Base-by-base conservation (phyloP, 805 yeast genomes). In the Jamesozyma gamospora region DNA sequence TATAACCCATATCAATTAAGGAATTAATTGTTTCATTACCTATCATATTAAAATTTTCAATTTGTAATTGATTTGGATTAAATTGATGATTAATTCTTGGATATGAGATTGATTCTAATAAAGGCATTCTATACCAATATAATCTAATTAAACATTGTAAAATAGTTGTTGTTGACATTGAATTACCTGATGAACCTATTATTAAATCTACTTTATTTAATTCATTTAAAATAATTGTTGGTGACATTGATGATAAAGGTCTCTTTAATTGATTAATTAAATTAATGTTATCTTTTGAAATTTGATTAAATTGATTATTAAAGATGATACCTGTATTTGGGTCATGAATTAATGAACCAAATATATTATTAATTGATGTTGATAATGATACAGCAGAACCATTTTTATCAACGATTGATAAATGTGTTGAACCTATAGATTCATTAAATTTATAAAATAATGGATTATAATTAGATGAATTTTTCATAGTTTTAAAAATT, bases 261-360 rank as follows among this genome's bases (percentile, higher is more conserved):
- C 97, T 68, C 50, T 80, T 82, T 43, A 62, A 70, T 0, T 96
- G 94, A 34, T 66, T 70, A 21, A 87, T 74, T 53, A 74, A 83
- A 58, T 90, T 90, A 66, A 72, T 64, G 13, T 72, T 67, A 1
- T 92, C 87, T 26, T 74, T 67, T 8, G 95, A 81, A 53, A 90
- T 90, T 56, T 90, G 97, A 60, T 90, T 96, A 96, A 90, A 88
- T 59, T 90, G 86, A 50, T 85, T 77, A 63, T 90, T 90, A 52
- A 90, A 63, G 9, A 90, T 70, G 8, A 90, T 65, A 2, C 96
- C 97, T 0, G 97, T 88, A 1, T 43, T 57, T 1, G 80, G 78
- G 56, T 90, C 96, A 55, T 80, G 82, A 5, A 90, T 80, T 49
- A 77, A 55, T 11, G 92, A 78, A 0, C 98, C 98, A 62, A 87